These are phyloP conservation scores for Pichia sp. DNA, from an alignment of 1,139 yeast genomes.

Conservation along the genomic window DNA sequence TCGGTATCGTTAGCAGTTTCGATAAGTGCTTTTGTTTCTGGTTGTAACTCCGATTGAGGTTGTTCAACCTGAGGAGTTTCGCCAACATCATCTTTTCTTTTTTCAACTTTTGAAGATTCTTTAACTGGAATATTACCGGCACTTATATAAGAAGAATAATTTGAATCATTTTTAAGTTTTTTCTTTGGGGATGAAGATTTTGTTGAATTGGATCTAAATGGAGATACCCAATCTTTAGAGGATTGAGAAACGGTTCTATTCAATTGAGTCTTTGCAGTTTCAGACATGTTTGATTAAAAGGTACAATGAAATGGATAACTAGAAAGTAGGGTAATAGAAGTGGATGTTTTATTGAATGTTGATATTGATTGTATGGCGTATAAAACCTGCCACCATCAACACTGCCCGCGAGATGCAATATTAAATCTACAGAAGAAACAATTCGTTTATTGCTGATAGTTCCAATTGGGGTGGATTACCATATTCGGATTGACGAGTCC, in stretches of 20 bases:
- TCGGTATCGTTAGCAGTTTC: too few relatives aligned
- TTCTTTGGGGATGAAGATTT: slow-evolving; percentile 15
- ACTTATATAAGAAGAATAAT: slow-evolving; percentile 25
- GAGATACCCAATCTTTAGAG: slow-evolving; percentile 43
- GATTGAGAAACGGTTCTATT: slow-evolving; percentile 10
- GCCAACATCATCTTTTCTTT: slow-evolving; percentile 7
- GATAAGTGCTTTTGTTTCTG: too few relatives aligned
- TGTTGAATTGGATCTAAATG: slow-evolving; percentile 35
- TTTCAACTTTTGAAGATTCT: slow-evolving; percentile 5
- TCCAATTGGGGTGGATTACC: too few relatives aligned
- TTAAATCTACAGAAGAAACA: too few relatives aligned
- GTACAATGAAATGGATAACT: neutral
- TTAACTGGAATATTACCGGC: slow-evolving; percentile 6
- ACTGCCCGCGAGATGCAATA: too few relatives aligned
- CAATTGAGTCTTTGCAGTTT: slow-evolving; percentile 5
- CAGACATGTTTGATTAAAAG: neutral
- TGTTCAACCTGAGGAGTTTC: neutral
- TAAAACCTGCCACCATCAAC: neutral
- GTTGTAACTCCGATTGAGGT: too few relatives aligned
- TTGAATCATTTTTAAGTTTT: slow-evolving; percentile 5
- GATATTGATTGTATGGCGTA: too few relatives aligned
- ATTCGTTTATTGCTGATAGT: too few relatives aligned
- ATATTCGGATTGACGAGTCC: too few relatives aligned
- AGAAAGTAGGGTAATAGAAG: too few relatives aligned
- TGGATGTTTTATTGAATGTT: too few relatives aligned